Conservation (phyloP, 106 monocot genomes). For the Xerophyta viscosa region DNA sequence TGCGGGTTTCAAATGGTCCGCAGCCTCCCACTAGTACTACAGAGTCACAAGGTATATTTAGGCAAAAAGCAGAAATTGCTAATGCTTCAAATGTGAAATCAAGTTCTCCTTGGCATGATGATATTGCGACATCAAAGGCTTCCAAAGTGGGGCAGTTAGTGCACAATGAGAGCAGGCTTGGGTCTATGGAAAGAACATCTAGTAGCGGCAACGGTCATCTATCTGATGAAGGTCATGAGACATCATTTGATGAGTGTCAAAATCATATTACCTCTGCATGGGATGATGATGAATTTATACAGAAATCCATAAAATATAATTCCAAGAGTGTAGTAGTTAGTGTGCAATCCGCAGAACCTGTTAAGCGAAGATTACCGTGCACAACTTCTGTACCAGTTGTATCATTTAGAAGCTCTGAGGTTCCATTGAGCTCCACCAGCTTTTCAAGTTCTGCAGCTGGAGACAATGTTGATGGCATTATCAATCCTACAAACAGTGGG, state of each 20-base stretch:
- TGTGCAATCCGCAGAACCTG: background rate
- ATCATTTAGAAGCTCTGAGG: slow-evolving; percentile 6
- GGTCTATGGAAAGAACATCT: slow-evolving; percentile 15
- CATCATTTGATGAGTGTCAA: slow-evolving; percentile 5
- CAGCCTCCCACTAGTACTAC: slow-evolving; percentile 15
- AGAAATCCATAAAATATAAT: slow-evolving; percentile 6
- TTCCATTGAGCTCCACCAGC: slow-evolving; percentile 6
- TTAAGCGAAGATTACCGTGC: background rate
- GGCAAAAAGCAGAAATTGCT: slow-evolving; percentile 23
- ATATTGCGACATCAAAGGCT: slow-evolving; percentile 10
- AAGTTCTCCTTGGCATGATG: slow-evolving; percentile 38
- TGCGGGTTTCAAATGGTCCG: slow-evolving; percentile 26
- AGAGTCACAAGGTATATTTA: slow-evolving; percentile 14
- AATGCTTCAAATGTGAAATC: slow-evolving; percentile 16
- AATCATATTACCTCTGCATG: slow-evolving; percentile 42
- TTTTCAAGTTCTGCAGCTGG: slow-evolving; percentile 3
- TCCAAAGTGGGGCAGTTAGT: slow-evolving; percentile 2
- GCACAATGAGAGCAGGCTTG: slow-evolving; percentile 9
- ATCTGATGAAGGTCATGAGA: background rate
- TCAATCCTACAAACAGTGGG: background rate
- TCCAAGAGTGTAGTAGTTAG: background rate
- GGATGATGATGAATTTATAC: slow-evolving; percentile 37
- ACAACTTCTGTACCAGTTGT: slow-evolving; percentile 3
- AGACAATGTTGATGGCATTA: slow-evolving; percentile 6
- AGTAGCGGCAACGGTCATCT: background rate